Evolutionary conservation across 2,329 filamentous ascomycete species (phyloP), one percentile per base, ranked within the genome.

Genomic region (Catunica adiposa): DNA sequence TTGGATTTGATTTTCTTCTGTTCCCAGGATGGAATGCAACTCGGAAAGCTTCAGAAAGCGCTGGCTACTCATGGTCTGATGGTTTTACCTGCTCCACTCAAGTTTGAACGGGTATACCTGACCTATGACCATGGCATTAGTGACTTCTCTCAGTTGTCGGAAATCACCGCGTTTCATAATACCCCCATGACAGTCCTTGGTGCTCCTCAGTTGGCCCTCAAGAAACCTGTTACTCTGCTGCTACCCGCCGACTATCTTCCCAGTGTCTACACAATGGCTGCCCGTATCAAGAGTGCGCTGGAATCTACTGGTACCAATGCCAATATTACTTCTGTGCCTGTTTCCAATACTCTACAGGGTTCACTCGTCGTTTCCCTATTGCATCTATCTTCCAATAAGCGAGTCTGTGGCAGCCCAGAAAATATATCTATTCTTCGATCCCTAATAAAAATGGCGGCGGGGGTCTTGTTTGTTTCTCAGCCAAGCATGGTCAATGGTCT

Each of bases 381-480:
- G 37, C 54, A 58, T 48, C 40, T 58, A 2, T 20, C 53, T 6
- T 5, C 23, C 7, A 25, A 47, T 1, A 17, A 15, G 8, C 15
- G 46, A 17, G 11, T 15, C 9, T 56, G 53, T 34, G 25, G 38
- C 1, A 47, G 14, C 38, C 44, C 11, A 55, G 56, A 20, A 64
- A 62, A 7, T 55, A 77, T 26, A 72, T 70, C 58, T 56, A 63
- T 61, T 1, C 68, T 79, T 26, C 67, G 71, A 26, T 59, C 61
- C 0, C 61, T 79, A 15, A 62, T 73, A 2, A 61, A 62, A 3
- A 54, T 53, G 1, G 64, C 69, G 1, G 66, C 65, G 15, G 66
- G 69, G 1, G 60, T 78, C 1, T 50, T 79, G 1, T 79, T 76
- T 74, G 59, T 76, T 17, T 73, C 73, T 0, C 63, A 64, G 0